Evolutionary conservation across 768 basidiomycete species (phyloP).

Genomic region (Suillus lakei): DNA sequence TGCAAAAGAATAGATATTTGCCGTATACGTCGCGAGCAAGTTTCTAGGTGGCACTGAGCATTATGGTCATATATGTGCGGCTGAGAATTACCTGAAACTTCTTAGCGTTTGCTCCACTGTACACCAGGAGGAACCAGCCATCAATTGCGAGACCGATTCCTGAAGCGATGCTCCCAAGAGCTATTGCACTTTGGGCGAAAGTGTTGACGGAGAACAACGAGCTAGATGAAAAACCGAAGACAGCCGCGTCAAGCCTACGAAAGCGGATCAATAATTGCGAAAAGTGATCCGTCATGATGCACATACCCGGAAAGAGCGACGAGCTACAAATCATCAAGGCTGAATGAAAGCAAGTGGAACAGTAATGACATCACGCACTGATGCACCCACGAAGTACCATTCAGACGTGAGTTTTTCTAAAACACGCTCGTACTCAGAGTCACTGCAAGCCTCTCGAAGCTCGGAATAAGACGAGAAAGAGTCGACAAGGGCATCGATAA

Average conservation of each 20-base stretch:
- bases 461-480: conserved; percentile 62
- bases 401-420: conserved; percentile 56
- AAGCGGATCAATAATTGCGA: conserved; percentile 7
- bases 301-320: conserved; percentile 63
- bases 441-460: conserved; percentile 42
- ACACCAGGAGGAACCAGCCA: conserved; percentile 69
- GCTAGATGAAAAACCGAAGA: conserved; percentile 65
- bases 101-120: conserved; percentile 53
- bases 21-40: conserved; percentile 61
- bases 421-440: conserved; percentile 57
- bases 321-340: conserved; percentile 42
- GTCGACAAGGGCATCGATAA: conserved; percentile 47
- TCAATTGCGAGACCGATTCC: conserved; percentile 68
- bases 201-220: conserved; percentile 54
- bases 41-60: conserved; percentile 29
- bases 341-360: background rate
- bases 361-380: conserved; percentile 43
- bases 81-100: conserved; percentile 57
- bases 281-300: background rate
- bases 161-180: conserved; percentile 60
- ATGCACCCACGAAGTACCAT: conserved; percentile 69
- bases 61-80: background rate
- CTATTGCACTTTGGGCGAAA: conserved; percentile 55
- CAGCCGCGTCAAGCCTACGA: conserved; percentile 51
- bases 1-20: conserved; percentile 69